phyloP scores from a whole-genome alignment of 2,329 filamentous ascomycete species.

The Macrophomina tecta region DNA sequence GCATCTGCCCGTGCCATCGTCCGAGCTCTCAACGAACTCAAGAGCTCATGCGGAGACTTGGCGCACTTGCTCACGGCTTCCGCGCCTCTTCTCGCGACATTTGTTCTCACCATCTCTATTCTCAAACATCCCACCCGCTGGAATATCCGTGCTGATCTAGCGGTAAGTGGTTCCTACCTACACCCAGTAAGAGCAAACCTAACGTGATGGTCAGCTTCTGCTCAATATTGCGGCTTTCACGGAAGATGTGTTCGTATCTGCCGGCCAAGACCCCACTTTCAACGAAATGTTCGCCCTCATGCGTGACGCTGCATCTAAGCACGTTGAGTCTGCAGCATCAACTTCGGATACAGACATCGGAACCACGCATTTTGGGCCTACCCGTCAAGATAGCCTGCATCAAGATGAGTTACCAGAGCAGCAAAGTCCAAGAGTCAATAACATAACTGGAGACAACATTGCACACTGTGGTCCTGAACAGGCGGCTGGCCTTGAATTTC shows the following conservation, averaged over 20 bases:
- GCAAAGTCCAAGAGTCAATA: background rate
- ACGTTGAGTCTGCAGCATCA: background rate
- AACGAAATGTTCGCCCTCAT: slow-evolving; percentile 7
- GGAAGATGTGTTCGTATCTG: background rate
- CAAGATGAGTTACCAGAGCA: background rate
- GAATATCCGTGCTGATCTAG: background rate
- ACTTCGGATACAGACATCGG: background rate
- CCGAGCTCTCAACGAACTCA: slow-evolving; percentile 9
- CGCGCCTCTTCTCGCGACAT: background rate
- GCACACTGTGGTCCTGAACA: background rate
- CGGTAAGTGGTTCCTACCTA: background rate
- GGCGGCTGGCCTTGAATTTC: background rate
- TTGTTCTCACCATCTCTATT: background rate
- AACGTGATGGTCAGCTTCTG: background rate
- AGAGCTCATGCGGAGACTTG: slow-evolving; percentile 12
- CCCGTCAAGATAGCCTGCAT: no score
- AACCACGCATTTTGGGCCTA: background rate
- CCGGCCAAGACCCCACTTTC: slow-evolving; percentile 2
- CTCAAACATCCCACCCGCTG: slow-evolving; percentile 7
- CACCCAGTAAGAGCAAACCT: no score
- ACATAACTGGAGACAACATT: background rate
- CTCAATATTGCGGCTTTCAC: slow-evolving; percentile 8
- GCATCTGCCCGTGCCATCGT: slow-evolving; percentile 5
- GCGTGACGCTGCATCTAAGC: slow-evolving; percentile 4
- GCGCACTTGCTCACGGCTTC: background rate